Conservation (phyloP, 345 rosid genomes). For the Lepidium didymum region DNA sequence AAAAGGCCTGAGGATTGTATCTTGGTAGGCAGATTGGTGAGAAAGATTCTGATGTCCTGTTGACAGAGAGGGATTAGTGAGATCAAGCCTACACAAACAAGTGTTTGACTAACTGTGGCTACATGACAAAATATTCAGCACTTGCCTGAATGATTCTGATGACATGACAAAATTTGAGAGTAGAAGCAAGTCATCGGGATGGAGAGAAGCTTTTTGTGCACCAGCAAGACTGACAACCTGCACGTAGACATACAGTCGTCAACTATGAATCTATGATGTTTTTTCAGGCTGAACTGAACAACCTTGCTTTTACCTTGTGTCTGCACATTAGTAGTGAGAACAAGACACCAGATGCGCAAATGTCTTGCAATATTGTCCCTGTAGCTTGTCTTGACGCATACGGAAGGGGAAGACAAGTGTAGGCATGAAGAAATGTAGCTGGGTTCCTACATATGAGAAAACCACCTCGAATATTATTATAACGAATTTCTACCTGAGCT, state of each 20-base stretch:
- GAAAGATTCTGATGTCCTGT: constrained; percentile 97
- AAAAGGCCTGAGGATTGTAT: constrained; percentile 91
- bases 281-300: background rate
- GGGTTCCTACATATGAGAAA: constrained; percentile 57
- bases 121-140: background rate
- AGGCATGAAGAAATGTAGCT: constrained; percentile 92
- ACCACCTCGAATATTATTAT: constrained; percentile 2
- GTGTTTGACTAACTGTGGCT: background rate
- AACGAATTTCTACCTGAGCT: background rate
- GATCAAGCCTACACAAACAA: background rate
- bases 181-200: constrained; percentile 90
- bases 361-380: constrained; percentile 82
- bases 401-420: constrained; percentile 93
- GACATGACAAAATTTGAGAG: constrained; percentile 90
- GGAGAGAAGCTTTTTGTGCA: constrained; percentile 97
- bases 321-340: constrained; percentile 83
- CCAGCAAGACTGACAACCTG: constrained; percentile 96
- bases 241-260: constrained; percentile 10
- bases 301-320: constrained; percentile 47
- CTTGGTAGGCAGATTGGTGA: constrained; percentile 98
- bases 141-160: constrained; percentile 92
- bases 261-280: background rate
- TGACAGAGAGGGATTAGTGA: background rate
- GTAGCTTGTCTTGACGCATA: constrained; percentile 76
- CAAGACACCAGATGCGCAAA: constrained; percentile 82